phyloP scores from a whole-genome alignment of 2,329 filamentous ascomycete species.

The Claviceps pazoutovae region DNA sequence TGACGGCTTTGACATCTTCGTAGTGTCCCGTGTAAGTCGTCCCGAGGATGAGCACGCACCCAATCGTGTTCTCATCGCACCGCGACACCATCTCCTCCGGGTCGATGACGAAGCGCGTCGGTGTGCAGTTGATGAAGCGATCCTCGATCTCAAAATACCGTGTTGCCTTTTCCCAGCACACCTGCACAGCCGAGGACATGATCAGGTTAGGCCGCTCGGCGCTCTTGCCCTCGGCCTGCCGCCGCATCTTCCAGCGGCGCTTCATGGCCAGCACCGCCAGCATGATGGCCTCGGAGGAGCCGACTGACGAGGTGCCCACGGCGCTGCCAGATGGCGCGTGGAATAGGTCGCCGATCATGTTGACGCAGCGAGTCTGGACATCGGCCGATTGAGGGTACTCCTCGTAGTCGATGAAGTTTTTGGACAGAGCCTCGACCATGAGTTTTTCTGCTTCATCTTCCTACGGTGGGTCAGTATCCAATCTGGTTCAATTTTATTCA shows the following conservation, averaged over 20 bases:
- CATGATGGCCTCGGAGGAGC: slow-evolving; percentile 83
- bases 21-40: slow-evolving; percentile 95
- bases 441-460: slow-evolving; percentile 31
- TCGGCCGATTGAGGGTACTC: slow-evolving; percentile 71
- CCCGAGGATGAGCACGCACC: slow-evolving; percentile 81
- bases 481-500: too few species aligned
- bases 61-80: slow-evolving; percentile 37
- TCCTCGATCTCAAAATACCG: slow-evolving; percentile 91
- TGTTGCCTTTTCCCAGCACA: slow-evolving; percentile 90
- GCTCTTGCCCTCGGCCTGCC: slow-evolving; percentile 70
- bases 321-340: slow-evolving; percentile 59
- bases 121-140: slow-evolving; percentile 56
- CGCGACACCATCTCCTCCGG: slow-evolving; percentile 41
- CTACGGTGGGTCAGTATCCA: slow-evolving; percentile 48
- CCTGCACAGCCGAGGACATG: slow-evolving; percentile 93
- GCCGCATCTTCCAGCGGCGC: slow-evolving; percentile 40
- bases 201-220: slow-evolving; percentile 74
- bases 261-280: slow-evolving; percentile 8
- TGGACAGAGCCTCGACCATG: slow-evolving; percentile 81
- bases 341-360: slow-evolving; percentile 83
- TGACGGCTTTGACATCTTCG: slow-evolving; percentile 84
- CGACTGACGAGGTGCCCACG: slow-evolving; percentile 78
- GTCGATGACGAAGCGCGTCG: slow-evolving; percentile 49
- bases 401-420: slow-evolving; percentile 91
- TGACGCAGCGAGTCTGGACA: slow-evolving; percentile 84